phyloP scores from a whole-genome alignment of 306 rosid genomes.

The Dalbergia cultrata region DNA sequence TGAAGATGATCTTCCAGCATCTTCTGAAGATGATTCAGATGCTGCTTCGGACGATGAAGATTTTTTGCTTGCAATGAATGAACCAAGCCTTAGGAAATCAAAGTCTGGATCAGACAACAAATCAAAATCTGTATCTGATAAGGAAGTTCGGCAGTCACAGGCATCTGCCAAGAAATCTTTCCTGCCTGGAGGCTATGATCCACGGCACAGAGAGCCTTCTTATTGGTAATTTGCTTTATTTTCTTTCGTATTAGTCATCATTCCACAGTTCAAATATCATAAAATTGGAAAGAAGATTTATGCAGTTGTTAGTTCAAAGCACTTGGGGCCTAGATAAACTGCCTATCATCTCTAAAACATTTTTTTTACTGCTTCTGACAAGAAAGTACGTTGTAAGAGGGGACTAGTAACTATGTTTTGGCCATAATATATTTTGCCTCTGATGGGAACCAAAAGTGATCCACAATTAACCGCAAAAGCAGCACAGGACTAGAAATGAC shows the following conservation, averaged over 20 bases:
- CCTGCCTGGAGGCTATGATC: slow-evolving; percentile 90
- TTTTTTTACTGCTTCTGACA: background rate
- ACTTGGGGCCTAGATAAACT: background rate
- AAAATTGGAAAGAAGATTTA: background rate
- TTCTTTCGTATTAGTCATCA: slow-evolving; percentile 5
- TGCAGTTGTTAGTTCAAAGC: slow-evolving; percentile 19
- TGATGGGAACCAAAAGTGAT: background rate
- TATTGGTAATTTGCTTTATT: slow-evolving; percentile 67
- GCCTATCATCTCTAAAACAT: background rate
- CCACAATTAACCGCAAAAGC: background rate
- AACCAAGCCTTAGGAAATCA: slow-evolving; percentile 41
- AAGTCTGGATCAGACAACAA: slow-evolving; percentile 46
- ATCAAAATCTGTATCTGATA: slow-evolving; percentile 42
- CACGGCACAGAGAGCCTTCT: slow-evolving; percentile 84
- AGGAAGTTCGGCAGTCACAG: slow-evolving; percentile 50
- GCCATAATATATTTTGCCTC: slow-evolving; percentile 13
- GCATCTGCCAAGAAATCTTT: slow-evolving; percentile 53
- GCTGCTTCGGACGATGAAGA: slow-evolving; percentile 65
- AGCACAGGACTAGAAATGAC: background rate
- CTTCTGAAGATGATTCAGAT: slow-evolving; percentile 78
- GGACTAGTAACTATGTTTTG: background rate
- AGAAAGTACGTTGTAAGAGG: background rate
- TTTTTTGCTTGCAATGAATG: slow-evolving; percentile 56
- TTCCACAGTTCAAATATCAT: slow-evolving; percentile 1
- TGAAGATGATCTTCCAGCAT: slow-evolving; percentile 62